These are phyloP conservation scores for Lantana camara DNA, from an alignment of 257 asterid genomes.

Conservation along the genomic window DNA sequence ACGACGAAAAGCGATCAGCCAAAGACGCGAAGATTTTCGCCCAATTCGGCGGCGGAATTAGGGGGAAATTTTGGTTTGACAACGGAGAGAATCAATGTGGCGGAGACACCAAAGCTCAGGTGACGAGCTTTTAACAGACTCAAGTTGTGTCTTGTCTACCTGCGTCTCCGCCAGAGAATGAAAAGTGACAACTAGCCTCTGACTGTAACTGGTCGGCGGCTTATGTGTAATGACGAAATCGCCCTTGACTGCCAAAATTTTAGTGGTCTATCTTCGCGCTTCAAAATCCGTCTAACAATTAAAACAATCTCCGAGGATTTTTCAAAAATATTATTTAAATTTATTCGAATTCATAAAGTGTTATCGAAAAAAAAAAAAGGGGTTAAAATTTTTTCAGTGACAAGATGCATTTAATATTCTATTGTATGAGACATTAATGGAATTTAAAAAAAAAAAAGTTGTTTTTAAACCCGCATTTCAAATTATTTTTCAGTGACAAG, in stretches of 20 bases:
- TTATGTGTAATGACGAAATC: conserved; percentile 20
- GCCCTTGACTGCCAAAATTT: conserved; percentile 10
- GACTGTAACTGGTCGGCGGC: conserved; percentile 1
- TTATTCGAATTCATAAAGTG: too few species aligned
- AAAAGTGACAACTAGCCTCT: conserved; percentile 22
- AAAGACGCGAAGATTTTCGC: neutral
- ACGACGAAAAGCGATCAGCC: conserved; percentile 10
- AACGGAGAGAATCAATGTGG: conserved; percentile 23
- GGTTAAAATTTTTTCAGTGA: too few species aligned
- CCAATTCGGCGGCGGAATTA: conserved; percentile 17
- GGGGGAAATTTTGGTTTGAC: conserved; percentile 21
- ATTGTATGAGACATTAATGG: too few species aligned
- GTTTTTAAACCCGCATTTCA: too few species aligned
- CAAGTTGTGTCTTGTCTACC: conserved; percentile 20
- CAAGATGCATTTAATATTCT: too few species aligned
- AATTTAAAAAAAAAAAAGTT: too few species aligned
- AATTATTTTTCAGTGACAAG: too few species aligned
- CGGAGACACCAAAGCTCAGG: conserved; percentile 40
- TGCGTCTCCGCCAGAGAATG: conserved; percentile 36
- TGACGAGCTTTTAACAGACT: conserved; percentile 16
- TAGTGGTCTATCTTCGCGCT: neutral
- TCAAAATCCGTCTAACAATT: too few species aligned
- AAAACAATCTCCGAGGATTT: too few species aligned
- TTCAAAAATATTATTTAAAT: too few species aligned
- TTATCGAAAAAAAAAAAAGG: too few species aligned